A percentile compares a stretch with the other conserved stretches of the same genome.
phyloP scores from a whole-genome alignment of 2,329 filamentous ascomycete species.

The Furcasterigmium furcatum region DNA sequence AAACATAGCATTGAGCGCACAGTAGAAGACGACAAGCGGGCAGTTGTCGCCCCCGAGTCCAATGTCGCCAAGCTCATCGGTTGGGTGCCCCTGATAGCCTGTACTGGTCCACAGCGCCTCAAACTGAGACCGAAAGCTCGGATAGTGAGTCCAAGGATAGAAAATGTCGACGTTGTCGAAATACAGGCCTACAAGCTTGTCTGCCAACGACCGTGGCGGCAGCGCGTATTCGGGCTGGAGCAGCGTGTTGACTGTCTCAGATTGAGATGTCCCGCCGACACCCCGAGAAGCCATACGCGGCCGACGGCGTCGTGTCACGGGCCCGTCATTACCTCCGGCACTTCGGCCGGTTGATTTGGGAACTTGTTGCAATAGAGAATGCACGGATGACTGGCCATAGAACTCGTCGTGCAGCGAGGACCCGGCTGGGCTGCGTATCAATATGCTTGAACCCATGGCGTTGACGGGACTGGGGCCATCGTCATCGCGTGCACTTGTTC shows the following conservation, averaged over 20 bases:
- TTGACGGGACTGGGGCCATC: not conserved
- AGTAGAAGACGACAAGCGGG: not conserved
- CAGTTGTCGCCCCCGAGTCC: conserved; percentile 1
- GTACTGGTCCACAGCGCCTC: not conserved
- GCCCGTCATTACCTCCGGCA: too few species aligned
- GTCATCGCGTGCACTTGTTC: too few species aligned
- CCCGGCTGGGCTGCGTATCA: not conserved
- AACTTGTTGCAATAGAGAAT: not conserved
- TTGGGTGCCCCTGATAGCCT: not conserved
- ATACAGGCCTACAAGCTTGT: not conserved
- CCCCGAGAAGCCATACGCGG: too few species aligned
- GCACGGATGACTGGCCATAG: not conserved
- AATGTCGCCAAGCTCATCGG: not conserved
- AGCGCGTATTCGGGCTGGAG: not conserved
- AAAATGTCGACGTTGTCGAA: conserved; percentile 1
- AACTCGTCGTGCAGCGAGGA: not conserved
- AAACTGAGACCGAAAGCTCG: not conserved
- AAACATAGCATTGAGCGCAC: conserved; percentile 3
- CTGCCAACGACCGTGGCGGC: not conserved
- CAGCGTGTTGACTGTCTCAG: not conserved
- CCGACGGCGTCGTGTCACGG: too few species aligned
- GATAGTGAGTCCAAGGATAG: not conserved
- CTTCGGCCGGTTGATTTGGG: too few species aligned
- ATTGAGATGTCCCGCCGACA: too few species aligned
- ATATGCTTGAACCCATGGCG: not conserved